Conservation (phyloP, 1,284 basidiomycete genomes). For the Pholiota adiposa region DNA sequence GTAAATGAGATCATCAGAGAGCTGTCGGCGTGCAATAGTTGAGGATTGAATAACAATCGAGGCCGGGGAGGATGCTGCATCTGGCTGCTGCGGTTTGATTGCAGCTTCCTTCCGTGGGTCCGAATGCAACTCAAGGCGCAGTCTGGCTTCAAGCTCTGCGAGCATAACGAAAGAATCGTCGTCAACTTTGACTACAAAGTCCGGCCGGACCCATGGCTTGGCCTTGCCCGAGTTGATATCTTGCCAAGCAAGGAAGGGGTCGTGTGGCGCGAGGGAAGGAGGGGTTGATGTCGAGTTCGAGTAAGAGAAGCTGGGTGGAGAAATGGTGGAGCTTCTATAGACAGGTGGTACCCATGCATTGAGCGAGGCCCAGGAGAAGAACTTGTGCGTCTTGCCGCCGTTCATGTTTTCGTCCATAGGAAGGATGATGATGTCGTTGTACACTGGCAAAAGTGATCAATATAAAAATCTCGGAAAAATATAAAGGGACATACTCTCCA, state of each 20-base stretch:
- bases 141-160: constrained; percentile 86
- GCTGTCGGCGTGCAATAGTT: not conserved
- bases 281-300: constrained; percentile 56
- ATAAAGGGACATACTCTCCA: constrained; percentile 74
- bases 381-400: constrained; percentile 83
- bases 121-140: constrained; percentile 74
- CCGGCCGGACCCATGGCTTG: constrained; percentile 76
- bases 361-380: constrained; percentile 88
- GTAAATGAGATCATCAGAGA: constrained; percentile 75
- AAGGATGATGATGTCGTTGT: constrained; percentile 88
- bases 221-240: constrained; percentile 49
- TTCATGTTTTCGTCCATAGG: constrained; percentile 93
- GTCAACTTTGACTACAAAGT: constrained; percentile 92
- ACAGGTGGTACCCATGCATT: constrained; percentile 91
- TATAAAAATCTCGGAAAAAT: constrained; percentile 8
- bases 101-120: constrained; percentile 28
- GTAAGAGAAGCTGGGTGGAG: constrained; percentile 60
- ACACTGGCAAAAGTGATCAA: constrained; percentile 52
- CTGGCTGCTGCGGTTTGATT: constrained; percentile 2
- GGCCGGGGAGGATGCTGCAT: constrained; percentile 5
- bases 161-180: constrained; percentile 96
- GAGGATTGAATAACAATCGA: not conserved
- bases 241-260: constrained; percentile 59
- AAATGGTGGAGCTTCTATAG: constrained; percentile 47
- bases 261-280: constrained; percentile 67